Base-by-base conservation (phyloP, 805 yeast species). In the Millerozyma miso region DNA sequence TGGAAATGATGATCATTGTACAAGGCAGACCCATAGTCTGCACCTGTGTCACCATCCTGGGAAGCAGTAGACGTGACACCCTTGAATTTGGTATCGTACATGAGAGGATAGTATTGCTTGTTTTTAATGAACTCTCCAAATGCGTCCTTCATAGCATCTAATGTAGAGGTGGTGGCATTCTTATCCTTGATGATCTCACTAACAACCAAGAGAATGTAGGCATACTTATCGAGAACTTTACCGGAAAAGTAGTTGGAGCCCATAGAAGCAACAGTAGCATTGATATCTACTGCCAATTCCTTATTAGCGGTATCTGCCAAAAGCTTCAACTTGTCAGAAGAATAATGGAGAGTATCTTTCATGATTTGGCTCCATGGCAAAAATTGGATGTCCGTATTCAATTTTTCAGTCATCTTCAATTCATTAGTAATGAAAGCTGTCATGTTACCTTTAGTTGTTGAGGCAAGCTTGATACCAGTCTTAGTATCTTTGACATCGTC, bases 1-100 rank as follows among this genome's bases (percentile, higher is more conserved):
- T 88, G 95, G 75, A 86, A 88, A 58, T 87, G 93, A 54, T 88
- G 95, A 55, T 88, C 95, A 52, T 87, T 86, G 63, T 86, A 87
- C 59, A 77, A 84, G 18, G 85, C 77, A 58, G 83, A 76, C 37
- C 95, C 95, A 58, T 73, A 88, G 54, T 81, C 84, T 33, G 71
- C 71, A 31, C 67, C 65, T 19, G 69, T 51, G 44, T 74, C 75
- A 43, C 77, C 77, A 40, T 56, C 46, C 48, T 69, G 69, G 17
- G 73, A 60, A 7, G 74, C 76, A 32, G 76, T 63, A 1, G 83
- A 74, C n/a, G 81, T 74, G 12, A 80, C 66, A 43, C 85, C 85
- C 35, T 73, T 71, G 53, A 63, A 79, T 44, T 62, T 72, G 5
- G 81, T 76, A 53, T 80, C 83, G 55, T 79, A 78, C 52, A 72